Conservation (phyloP, 192 early-diverging fungal species). For the Entomortierella parvispora region DNA sequence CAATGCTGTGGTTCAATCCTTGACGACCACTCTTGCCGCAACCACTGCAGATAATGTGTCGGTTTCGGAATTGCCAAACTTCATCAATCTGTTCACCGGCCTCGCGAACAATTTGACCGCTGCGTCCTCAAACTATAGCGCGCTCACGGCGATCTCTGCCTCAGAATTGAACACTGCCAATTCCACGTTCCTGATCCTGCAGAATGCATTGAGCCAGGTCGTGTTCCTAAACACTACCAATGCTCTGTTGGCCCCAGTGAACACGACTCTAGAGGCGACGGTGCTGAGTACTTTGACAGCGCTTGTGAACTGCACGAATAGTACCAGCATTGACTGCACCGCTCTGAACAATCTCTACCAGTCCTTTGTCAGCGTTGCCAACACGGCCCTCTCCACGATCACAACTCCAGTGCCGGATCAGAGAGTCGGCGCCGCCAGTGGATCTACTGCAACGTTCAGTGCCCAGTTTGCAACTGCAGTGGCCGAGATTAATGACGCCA, state of each 20-base stretch:
- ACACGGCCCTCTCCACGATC: not conserved
- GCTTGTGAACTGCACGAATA: not conserved
- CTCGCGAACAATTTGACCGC: not conserved
- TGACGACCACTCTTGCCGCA: not conserved
- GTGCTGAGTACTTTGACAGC: not conserved
- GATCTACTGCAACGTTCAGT: not conserved
- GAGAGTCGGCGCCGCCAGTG: too few relatives aligned
- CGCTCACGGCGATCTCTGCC: not conserved
- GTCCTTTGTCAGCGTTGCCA: not conserved
- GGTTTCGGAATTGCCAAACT: not conserved
- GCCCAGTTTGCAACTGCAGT: not conserved
- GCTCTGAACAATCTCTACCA: slow-evolving; percentile 2
- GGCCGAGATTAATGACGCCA: not conserved
- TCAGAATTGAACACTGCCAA: not conserved
- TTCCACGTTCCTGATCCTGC: not conserved
- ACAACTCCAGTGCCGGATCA: not conserved
- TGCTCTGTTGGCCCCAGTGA: not conserved
- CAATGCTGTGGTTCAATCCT: not conserved
- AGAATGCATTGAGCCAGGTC: not conserved
- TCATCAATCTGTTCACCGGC: not conserved
- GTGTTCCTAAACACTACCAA: not conserved
- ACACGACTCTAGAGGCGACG: not conserved
- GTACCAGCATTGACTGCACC: not conserved
- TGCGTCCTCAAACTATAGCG: too few relatives aligned
- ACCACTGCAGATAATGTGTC: not conserved